A percentile compares a stretch with the other conserved stretches of the same genome.
Evolutionary conservation across 176 grass and related monocot species (phyloP).

Genomic region (Bromus sterilis): DNA sequence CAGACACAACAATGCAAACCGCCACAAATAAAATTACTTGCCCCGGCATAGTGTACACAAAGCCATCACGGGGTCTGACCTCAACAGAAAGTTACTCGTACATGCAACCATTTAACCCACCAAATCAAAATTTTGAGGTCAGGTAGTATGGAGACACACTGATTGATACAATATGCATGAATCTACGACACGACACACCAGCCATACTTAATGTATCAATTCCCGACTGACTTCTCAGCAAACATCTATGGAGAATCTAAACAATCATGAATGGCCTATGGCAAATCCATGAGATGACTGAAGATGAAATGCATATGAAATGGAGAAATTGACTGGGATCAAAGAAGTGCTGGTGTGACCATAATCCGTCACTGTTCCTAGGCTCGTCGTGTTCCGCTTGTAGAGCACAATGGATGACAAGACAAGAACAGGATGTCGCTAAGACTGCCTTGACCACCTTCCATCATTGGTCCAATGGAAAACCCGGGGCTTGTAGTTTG

Average conservation of each 20-base stretch:
- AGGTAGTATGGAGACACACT: background rate
- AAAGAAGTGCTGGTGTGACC: background rate
- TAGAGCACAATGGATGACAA: background rate
- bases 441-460: slow-evolving; percentile 49
- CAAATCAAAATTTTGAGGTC: background rate
- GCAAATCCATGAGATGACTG: background rate
- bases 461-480: slow-evolving; percentile 50
- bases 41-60: background rate
- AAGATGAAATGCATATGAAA: background rate
- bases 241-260: background rate
- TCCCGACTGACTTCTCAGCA: background rate
- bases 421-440: background rate
- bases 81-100: background rate
- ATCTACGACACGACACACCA: background rate
- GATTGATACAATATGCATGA: background rate
- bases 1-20: background rate
- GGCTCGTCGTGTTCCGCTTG: background rate
- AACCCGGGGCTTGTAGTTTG: slow-evolving; percentile 37
- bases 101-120: background rate
- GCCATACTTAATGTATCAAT: background rate
- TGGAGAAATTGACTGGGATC: background rate
- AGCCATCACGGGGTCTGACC: background rate
- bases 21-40: background rate
- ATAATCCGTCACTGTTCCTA: background rate
- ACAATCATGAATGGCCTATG: background rate